Conservation (phyloP, 352 stramenopile genomes). For the Globisporangium viniferum region DNA sequence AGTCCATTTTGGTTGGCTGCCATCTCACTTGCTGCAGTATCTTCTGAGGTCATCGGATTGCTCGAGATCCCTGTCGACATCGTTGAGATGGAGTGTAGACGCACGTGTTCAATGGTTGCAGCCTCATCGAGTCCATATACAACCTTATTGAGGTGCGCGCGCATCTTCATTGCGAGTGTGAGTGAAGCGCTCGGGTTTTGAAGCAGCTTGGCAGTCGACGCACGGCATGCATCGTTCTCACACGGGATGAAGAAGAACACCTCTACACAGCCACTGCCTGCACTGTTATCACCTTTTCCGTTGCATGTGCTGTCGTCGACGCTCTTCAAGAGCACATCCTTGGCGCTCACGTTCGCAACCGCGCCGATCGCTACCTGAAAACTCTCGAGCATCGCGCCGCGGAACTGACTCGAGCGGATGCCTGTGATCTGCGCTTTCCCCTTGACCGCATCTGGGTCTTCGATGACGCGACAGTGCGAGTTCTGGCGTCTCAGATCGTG, state of each 20-base stretch:
- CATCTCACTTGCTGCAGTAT: neutral
- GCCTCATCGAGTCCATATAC: conserved; percentile 17
- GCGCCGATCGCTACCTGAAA: conserved; percentile 6
- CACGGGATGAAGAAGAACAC: conserved; percentile 14
- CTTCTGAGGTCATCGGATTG: neutral
- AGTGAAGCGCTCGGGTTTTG: conserved; percentile 17
- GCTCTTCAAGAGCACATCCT: conserved; percentile 8
- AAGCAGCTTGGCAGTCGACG: conserved; percentile 12
- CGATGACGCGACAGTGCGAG: conserved; percentile 24
- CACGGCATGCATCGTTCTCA: conserved; percentile 14
- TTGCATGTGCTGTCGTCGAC: neutral
- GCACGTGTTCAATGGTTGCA: conserved; percentile 20
- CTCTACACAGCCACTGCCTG: neutral
- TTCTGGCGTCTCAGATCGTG: conserved; percentile 30
- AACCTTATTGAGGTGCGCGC: conserved; percentile 12
- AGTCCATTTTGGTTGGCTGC: neutral
- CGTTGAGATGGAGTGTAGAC: conserved; percentile 15
- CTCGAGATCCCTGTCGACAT: neutral
- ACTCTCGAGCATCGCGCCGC: conserved; percentile 3
- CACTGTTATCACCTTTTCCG: neutral
- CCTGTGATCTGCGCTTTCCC: conserved; percentile 18
- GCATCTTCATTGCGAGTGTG: conserved; percentile 25
- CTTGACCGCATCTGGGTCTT: conserved; percentile 28
- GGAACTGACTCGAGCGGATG: conserved; percentile 2
- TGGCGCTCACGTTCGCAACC: neutral